Evolutionary conservation across 148 eudicot species (phyloP).

Genomic region (Rhododendron ovatum): DNA sequence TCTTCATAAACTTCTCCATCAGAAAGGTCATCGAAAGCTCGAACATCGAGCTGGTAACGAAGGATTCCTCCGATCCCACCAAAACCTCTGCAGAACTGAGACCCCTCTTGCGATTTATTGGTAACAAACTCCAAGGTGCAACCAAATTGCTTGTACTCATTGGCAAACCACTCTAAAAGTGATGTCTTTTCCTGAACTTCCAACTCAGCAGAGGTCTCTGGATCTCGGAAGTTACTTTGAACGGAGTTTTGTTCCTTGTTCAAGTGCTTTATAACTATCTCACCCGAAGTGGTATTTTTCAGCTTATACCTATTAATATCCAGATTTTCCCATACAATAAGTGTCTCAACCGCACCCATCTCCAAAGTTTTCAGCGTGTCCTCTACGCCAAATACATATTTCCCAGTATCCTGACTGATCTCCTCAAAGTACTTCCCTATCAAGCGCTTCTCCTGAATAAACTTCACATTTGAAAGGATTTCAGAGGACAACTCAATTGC

Average conservation of each 20-base stretch:
- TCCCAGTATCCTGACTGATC: slow-evolving; percentile 27
- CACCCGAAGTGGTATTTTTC: slow-evolving; percentile 18
- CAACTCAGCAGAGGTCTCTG: slow-evolving; percentile 18
- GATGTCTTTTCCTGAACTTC: slow-evolving; percentile 24
- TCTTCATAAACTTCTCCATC: slow-evolving; percentile 23
- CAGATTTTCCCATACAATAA: slow-evolving; percentile 29
- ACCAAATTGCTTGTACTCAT: slow-evolving; percentile 22
- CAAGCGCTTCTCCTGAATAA: slow-evolving; percentile 29
- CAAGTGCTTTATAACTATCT: slow-evolving; percentile 24
- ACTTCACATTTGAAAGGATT: slow-evolving; percentile 24
- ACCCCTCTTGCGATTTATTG: slow-evolving; percentile 27
- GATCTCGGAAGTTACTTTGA: slow-evolving; percentile 20
- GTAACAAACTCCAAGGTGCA: slow-evolving; percentile 25
- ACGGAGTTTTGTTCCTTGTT: slow-evolving; percentile 20
- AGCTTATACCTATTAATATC: slow-evolving; percentile 23
- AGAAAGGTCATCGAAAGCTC: slow-evolving; percentile 19
- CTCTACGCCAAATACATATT: slow-evolving; percentile 28
- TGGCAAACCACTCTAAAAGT: slow-evolving; percentile 29
- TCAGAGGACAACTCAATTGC: slow-evolving; percentile 27
- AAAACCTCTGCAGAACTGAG: slow-evolving; percentile 29
- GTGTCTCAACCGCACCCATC: slow-evolving; percentile 26
- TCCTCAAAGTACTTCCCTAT: slow-evolving; percentile 30
- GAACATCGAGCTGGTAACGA: slow-evolving; percentile 28
- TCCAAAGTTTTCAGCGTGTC: slow-evolving; percentile 23
- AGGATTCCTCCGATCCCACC: slow-evolving; percentile 29